These are phyloP conservation scores for Linum lewisii DNA, from an alignment of 345 rosid species.

Conservation along the genomic window DNA sequence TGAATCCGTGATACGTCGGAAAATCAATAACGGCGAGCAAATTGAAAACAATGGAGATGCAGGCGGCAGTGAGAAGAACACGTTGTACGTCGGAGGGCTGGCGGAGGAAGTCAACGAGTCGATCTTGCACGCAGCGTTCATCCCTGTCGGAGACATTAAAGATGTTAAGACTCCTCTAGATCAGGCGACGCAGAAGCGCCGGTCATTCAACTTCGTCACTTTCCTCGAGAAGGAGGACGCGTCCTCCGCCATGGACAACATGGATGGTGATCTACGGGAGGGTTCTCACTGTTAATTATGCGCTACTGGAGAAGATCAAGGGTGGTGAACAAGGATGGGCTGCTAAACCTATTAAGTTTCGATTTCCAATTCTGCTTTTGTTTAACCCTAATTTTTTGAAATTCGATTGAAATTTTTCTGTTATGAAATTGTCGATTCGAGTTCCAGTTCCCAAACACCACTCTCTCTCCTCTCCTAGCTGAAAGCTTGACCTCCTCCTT, in stretches of 20 bases:
- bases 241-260: constrained; percentile 87
- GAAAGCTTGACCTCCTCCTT: no score
- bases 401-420: neutral
- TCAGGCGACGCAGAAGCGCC: constrained; percentile 94
- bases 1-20: no score
- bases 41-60: constrained; percentile 4
- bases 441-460: no score
- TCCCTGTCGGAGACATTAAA: constrained; percentile 94
- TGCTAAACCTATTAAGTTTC: constrained; percentile 82
- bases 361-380: neutral
- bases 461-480: no score
- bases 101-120: constrained; percentile 96
- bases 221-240: constrained; percentile 90
- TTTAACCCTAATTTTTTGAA: constrained; percentile 2
- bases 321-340: constrained; percentile 99
- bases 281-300: constrained; percentile 93
- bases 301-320: constrained; percentile 89
- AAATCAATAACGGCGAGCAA: no score
- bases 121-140: constrained; percentile 86
- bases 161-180: constrained; percentile 95
- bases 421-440: no score
- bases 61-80: constrained; percentile 75
- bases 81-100: constrained; percentile 87
- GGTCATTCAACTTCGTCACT: constrained; percentile 95
- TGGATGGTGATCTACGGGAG: constrained; percentile 99